Percentiles rank a stretch among this genome's conserved stretches.
Evolutionary conservation across 768 basidiomycete genomes (phyloP).

Genomic region (Mycena leptocephala): DNA sequence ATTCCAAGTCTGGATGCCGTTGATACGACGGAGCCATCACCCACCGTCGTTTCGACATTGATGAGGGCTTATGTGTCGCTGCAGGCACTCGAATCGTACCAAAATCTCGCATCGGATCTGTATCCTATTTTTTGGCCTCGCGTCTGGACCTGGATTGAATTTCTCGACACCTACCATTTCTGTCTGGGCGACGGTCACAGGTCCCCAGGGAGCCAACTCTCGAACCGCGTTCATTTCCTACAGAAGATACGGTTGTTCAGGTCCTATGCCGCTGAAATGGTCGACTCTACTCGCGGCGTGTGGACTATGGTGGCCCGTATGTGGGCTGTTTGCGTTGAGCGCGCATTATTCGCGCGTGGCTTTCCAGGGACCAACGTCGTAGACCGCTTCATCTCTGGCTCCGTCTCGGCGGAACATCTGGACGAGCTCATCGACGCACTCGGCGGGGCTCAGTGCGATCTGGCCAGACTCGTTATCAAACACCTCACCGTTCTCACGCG

Average conservation of each 20-base stretch:
- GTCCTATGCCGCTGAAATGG: neutral
- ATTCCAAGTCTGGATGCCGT: constrained; percentile 1
- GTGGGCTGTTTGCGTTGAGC: constrained; percentile 5
- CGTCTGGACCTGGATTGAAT: neutral
- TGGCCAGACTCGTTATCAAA: neutral
- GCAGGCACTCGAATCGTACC: neutral
- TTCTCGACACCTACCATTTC: constrained; percentile 1
- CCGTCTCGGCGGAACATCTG: neutral
- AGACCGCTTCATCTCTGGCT: neutral
- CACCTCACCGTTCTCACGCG: neutral
- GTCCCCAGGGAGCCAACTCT: neutral
- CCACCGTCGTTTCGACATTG: neutral
- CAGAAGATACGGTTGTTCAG: neutral
- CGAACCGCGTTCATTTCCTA: constrained; percentile 6
- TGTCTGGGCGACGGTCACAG: neutral
- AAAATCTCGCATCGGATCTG: neutral
- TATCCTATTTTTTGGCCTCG: constrained; percentile 1
- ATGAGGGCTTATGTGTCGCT: constrained; percentile 9
- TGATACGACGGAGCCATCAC: neutral
- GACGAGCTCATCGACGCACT: constrained; percentile 4
- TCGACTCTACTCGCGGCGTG: constrained; percentile 5
- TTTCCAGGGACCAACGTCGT: neutral
- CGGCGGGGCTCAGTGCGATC: neutral
- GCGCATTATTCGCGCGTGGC: neutral
- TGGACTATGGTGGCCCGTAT: constrained; percentile 16